phyloP scores from a whole-genome alignment of 345 rosid genomes.

The Camelina neglecta region DNA sequence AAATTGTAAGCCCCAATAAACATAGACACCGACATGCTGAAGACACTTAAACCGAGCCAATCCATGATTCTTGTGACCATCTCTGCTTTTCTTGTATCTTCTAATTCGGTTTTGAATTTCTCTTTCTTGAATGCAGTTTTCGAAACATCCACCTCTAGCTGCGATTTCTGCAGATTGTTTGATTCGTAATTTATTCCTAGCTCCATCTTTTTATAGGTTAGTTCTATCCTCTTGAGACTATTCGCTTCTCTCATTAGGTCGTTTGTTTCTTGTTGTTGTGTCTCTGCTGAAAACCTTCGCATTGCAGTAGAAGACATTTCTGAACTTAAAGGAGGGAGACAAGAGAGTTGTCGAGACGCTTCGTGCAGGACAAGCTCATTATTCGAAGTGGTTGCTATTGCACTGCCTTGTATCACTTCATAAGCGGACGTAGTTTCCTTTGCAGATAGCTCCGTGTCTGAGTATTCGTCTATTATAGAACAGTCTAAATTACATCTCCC shows the following conservation, averaged over 20 bases:
- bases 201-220: slow-evolving; percentile 60
- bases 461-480: slow-evolving; percentile 41
- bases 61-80: slow-evolving; percentile 70
- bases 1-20: slow-evolving; percentile 63
- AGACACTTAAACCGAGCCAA: slow-evolving; percentile 77
- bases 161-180: slow-evolving; percentile 64
- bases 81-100: slow-evolving; percentile 69
- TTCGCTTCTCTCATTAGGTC: slow-evolving; percentile 71
- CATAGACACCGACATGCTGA: slow-evolving; percentile 62
- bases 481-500: slow-evolving; percentile 41
- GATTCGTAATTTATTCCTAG: slow-evolving; percentile 60
- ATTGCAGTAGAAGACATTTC: slow-evolving; percentile 44
- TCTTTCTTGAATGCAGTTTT: slow-evolving; percentile 74
- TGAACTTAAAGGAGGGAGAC: slow-evolving; percentile 45
- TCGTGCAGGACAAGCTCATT: slow-evolving; percentile 51
- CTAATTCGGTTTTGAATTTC: slow-evolving; percentile 74
- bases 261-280: slow-evolving; percentile 65
- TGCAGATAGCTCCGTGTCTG: slow-evolving; percentile 44
- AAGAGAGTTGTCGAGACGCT: slow-evolving; percentile 47
- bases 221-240: slow-evolving; percentile 52
- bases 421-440: slow-evolving; percentile 32
- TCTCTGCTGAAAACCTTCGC: slow-evolving; percentile 65
- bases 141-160: slow-evolving; percentile 66
- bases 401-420: slow-evolving; percentile 51
- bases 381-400: slow-evolving; percentile 33